These are phyloP conservation scores for Ustilago esculenta DNA, from an alignment of 1,284 basidiomycete genomes.

Conservation along the genomic window DNA sequence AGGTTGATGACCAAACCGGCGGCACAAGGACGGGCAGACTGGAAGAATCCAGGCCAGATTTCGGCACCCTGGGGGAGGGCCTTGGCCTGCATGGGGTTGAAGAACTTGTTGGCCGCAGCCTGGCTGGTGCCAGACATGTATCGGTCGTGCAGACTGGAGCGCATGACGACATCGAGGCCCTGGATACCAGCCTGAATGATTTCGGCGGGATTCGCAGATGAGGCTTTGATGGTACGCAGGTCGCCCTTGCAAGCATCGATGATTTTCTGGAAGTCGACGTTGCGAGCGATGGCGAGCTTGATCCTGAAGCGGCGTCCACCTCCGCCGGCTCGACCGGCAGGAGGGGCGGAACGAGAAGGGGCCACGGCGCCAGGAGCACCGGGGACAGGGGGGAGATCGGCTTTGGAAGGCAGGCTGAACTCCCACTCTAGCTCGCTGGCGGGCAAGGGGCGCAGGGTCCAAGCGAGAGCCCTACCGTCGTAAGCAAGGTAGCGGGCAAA, in stretches of 20 bases:
- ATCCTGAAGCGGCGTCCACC: conserved; percentile 32
- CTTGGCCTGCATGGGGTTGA: conserved; percentile 26
- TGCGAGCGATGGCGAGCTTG: conserved; percentile 25
- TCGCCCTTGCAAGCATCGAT: conserved; percentile 35
- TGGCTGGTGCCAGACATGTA: conserved; percentile 32
- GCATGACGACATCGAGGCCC: conserved; percentile 42
- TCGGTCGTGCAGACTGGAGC: conserved; percentile 9
- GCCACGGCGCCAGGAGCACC: conserved; percentile 16
- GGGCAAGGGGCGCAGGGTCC: conserved; percentile 8
- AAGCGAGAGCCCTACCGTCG: conserved; percentile 44
- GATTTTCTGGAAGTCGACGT: conserved; percentile 32
- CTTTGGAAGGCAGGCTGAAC: conserved; percentile 32
- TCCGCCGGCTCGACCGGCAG: background rate
- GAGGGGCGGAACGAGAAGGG: conserved; percentile 9
- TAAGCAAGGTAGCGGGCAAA: conserved; percentile 24
- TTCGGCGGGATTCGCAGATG: conserved; percentile 33
- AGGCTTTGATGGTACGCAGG: conserved; percentile 31
- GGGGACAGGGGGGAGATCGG: conserved; percentile 12
- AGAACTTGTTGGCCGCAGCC: conserved; percentile 49
- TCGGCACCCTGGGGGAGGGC: conserved; percentile 48
- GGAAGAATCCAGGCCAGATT: conserved; percentile 55
- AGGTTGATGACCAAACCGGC: conserved; percentile 56
- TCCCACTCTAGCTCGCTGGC: conserved; percentile 21
- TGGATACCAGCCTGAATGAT: conserved; percentile 31
- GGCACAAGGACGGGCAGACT: conserved; percentile 48